These are phyloP conservation scores for Pholiota molesta DNA, from an alignment of 768 basidiomycete species.

Conservation along the genomic window DNA sequence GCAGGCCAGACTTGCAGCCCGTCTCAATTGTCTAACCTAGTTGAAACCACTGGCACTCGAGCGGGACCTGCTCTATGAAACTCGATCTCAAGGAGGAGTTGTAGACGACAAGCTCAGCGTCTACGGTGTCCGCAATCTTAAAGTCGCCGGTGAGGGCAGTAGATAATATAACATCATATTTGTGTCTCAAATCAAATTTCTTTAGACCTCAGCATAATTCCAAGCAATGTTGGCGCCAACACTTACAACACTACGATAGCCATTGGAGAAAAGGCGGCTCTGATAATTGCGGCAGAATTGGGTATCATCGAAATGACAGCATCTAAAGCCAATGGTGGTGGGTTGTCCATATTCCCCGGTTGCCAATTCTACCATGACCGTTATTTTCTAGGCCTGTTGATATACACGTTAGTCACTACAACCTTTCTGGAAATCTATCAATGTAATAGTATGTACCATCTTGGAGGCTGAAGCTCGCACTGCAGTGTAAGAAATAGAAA, in stretches of 20 bases:
- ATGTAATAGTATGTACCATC: too few species aligned
- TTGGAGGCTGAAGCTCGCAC: too few species aligned
- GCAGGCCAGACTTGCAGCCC: neutral
- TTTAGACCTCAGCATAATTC: conserved; percentile 27
- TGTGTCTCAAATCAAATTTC: too few species aligned
- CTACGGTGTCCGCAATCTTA: conserved; percentile 7
- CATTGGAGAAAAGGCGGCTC: conserved; percentile 59
- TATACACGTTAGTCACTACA: too few species aligned
- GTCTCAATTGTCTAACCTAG: neutral
- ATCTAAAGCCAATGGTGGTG: neutral
- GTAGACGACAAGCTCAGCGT: neutral
- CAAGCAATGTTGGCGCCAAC: conserved; percentile 34
- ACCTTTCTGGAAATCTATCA: too few species aligned
- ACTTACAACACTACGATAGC: conserved; percentile 38
- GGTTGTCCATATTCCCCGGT: neutral
- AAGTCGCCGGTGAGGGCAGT: conserved; percentile 1
- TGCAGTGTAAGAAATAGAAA: too few species aligned
- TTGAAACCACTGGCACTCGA: conserved; percentile 2
- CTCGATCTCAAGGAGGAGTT: neutral
- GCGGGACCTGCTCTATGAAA: conserved; percentile 9
- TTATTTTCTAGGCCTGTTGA: too few species aligned
- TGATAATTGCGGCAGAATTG: conserved; percentile 50
- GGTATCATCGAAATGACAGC: neutral
- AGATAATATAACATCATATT: neutral
- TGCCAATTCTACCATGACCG: too few species aligned